Percentiles rank a stretch among this genome's conserved stretches.
These are phyloP conservation scores for Scopulariopsis brevicaulis DNA, from an alignment of 2,329 filamentous ascomycete genomes.

Conservation along the genomic window DNA sequence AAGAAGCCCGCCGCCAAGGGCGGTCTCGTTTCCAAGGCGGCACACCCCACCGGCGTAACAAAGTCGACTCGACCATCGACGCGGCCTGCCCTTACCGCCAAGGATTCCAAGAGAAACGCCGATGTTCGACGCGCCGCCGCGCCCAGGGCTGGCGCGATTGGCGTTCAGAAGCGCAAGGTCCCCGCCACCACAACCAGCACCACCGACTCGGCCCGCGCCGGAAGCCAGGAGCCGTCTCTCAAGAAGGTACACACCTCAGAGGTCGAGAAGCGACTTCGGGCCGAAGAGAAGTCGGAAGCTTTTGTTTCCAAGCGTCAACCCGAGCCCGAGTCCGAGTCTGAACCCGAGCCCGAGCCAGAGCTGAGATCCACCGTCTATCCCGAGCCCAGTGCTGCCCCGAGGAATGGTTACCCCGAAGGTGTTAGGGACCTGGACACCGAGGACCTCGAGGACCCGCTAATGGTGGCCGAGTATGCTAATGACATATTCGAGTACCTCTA, in stretches of 20 bases:
- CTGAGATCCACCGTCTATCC: neutral
- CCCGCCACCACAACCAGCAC: slow-evolving; percentile 31
- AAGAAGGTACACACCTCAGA: slow-evolving; percentile 52
- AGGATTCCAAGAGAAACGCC: slow-evolving; percentile 52
- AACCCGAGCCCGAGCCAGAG: slow-evolving; percentile 12
- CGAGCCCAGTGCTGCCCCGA: neutral
- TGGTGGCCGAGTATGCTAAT: slow-evolving; percentile 94
- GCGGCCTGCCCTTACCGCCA: slow-evolving; percentile 51
- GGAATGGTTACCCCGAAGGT: slow-evolving; percentile 11
- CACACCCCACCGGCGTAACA: slow-evolving; percentile 70
- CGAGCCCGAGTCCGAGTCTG: slow-evolving; percentile 8
- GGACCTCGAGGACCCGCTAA: slow-evolving; percentile 85
- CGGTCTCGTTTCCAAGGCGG: slow-evolving; percentile 67
- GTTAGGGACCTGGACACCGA: slow-evolving; percentile 69
- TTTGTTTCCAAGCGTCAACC: slow-evolving; percentile 13
- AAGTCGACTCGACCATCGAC: slow-evolving; percentile 54
- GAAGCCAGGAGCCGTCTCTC: slow-evolving; percentile 43
- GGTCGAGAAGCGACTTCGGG: slow-evolving; percentile 30
- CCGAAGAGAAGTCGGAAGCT: slow-evolving; percentile 18
- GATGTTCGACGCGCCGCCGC: slow-evolving; percentile 60
- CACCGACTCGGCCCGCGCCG: slow-evolving; percentile 4
- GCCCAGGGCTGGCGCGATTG: slow-evolving; percentile 59
- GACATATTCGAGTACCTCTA: slow-evolving; percentile 96
- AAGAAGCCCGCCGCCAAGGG: slow-evolving; percentile 63
- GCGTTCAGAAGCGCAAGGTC: slow-evolving; percentile 58